phyloP scores from a whole-genome alignment of 495 filamentous ascomycete genomes.

The Neurospora tetrasperma region DNA sequence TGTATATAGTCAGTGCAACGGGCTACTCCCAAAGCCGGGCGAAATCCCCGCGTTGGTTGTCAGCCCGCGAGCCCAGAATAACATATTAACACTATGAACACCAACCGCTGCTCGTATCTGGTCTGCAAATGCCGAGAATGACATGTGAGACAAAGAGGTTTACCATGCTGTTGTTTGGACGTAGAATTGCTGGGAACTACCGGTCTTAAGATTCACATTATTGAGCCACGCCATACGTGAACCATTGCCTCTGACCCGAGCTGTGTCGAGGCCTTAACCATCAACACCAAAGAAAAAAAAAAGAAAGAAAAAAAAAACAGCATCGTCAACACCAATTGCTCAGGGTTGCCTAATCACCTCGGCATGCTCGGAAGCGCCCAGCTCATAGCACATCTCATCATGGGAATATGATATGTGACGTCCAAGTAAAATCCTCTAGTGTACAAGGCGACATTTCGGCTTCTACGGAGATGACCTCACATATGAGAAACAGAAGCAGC shows the following conservation, averaged over 20 bases:
- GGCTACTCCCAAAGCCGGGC: not conserved
- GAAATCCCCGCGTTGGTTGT: not conserved
- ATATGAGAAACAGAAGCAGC: not conserved
- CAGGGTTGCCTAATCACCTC: not conserved
- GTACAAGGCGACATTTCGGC: not conserved
- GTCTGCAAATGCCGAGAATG: not conserved
- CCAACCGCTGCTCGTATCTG: not conserved
- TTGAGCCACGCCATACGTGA: not conserved
- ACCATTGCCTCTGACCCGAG: not conserved
- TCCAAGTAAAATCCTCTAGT: not conserved
- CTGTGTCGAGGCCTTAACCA: not conserved
- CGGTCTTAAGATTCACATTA: not conserved
- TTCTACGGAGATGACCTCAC: not conserved
- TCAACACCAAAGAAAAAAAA: not conserved
- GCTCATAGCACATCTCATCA: not conserved
- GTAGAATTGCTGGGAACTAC: not conserved
- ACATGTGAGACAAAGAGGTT: not conserved
- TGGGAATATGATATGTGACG: not conserved
- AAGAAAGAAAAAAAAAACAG: not conserved
- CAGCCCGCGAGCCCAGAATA: not conserved
- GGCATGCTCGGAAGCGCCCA: not conserved
- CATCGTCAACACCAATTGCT: not conserved
- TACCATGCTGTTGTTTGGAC: not conserved
- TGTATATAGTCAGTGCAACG: not conserved
- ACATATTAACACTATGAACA: not conserved